These are phyloP conservation scores for Pistacia atlantica DNA, from an alignment of 345 rosid species.

Conservation along the genomic window DNA sequence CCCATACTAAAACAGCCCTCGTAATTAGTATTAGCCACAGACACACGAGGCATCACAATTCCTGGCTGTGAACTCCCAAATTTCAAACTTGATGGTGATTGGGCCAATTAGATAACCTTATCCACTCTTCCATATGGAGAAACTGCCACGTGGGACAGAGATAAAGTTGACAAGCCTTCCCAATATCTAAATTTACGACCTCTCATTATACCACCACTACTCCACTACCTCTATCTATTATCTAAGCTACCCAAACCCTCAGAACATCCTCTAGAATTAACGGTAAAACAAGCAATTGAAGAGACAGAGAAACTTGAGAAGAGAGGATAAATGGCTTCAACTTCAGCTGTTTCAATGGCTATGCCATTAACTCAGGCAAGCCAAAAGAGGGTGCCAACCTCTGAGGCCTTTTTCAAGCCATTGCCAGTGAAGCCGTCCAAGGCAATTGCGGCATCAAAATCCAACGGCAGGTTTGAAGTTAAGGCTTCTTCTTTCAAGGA, in stretches of 20 bases:
- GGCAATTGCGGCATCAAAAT: constrained; percentile 30
- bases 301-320: not conserved
- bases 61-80: not conserved
- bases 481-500: constrained; percentile 52
- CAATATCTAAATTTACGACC: constrained; percentile 39
- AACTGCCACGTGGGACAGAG: constrained; percentile 58
- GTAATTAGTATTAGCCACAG: not conserved
- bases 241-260: no score
- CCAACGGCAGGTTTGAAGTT: constrained; percentile 35
- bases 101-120: constrained; percentile 64
- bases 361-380: constrained; percentile 46
- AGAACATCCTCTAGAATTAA: constrained; percentile 3
- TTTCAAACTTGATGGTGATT: constrained; percentile 35
- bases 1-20: not conserved
- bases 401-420: constrained; percentile 57
- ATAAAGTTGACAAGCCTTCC: constrained; percentile 28
- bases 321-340: constrained; percentile 59
- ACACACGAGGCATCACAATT: not conserved
- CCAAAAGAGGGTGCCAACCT: constrained; percentile 45
- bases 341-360: constrained; percentile 74
- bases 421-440: constrained; percentile 52
- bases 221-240: no score
- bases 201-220: constrained; percentile 17
- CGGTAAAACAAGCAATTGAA: constrained; percentile 1
- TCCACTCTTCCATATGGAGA: constrained; percentile 46